phyloP scores from a whole-genome alignment of 1,284 basidiomycete species.

The Irpex lacteus region DNA sequence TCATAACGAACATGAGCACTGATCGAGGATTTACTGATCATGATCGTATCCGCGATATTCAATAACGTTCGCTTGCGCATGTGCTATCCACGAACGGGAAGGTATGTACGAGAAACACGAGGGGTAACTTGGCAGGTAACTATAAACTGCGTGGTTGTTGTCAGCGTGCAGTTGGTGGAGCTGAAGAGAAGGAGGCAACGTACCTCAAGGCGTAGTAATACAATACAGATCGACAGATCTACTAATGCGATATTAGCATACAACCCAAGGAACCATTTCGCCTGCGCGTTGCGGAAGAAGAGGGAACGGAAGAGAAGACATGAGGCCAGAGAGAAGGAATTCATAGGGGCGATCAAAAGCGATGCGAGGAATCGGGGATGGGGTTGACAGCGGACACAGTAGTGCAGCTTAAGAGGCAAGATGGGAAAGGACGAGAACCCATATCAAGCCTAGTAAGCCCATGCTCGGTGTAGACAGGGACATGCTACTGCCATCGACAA shows the following conservation, averaged over 20 bases:
- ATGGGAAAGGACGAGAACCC: slow-evolving; percentile 7
- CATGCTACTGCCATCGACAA: slow-evolving; percentile 31
- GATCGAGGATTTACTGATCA: neutral
- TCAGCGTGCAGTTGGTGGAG: neutral
- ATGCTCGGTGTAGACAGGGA: slow-evolving; percentile 5
- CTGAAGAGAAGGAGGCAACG: neutral
- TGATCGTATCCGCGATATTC: neutral
- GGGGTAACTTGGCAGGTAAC: neutral
- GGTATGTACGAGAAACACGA: neutral
- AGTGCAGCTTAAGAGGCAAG: slow-evolving; percentile 1
- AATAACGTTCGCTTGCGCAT: neutral
- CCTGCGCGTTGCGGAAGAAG: neutral
- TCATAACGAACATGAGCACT: neutral
- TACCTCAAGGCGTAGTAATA: neutral
- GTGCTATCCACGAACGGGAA: neutral
- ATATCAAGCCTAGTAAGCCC: slow-evolving; percentile 12
- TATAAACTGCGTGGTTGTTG: neutral
- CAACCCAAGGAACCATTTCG: neutral
- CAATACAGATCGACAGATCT: neutral
- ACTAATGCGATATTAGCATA: neutral
- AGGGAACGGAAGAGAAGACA: neutral
- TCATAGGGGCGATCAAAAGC: neutral
- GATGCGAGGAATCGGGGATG: neutral
- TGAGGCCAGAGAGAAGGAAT: neutral
- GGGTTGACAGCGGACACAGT: neutral